Conservation (phyloP, 78 protist genomes). For the Dictyostelium firmibasis region DNA sequence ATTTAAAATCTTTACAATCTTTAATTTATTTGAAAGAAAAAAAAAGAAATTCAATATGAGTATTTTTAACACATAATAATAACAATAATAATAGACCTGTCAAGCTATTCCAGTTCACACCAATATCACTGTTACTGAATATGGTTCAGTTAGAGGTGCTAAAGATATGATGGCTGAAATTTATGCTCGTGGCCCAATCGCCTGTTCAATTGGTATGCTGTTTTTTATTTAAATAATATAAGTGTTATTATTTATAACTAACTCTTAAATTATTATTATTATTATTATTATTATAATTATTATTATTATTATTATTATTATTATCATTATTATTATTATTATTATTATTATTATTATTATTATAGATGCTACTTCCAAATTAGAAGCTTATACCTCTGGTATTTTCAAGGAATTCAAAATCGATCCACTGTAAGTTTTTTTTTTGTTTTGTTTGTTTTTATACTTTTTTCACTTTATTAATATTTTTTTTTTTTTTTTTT, state of each 20-base stretch:
- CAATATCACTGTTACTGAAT: conserved; percentile 36
- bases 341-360: neutral
- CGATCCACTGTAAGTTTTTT: neutral
- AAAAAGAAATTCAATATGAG: neutral
- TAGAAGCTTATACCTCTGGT: conserved; percentile 74
- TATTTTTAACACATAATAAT: neutral
- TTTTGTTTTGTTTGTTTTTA: neutral
- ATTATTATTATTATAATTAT: no score
- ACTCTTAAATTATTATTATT: no score
- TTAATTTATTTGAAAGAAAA: neutral
- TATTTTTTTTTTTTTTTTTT: neutral
- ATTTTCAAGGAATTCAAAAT: conserved; percentile 41
- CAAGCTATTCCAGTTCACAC: neutral
- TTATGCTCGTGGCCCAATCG: conserved; percentile 86
- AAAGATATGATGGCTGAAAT: conserved; percentile 85
- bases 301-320: neutral
- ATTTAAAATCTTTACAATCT: no score
- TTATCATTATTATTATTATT: neutral
- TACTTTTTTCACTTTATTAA: neutral
- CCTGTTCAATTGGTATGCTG: conserved; percentile 78
- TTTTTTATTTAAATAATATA: conserved; percentile 11
- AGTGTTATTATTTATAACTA: no score
- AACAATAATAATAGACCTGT: neutral
- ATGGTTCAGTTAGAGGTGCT: conserved; percentile 59
- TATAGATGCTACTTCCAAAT: neutral